Evolutionary conservation across 345 rosid genomes (phyloP).

Genomic region (Crucihimalaya himalaica): DNA sequence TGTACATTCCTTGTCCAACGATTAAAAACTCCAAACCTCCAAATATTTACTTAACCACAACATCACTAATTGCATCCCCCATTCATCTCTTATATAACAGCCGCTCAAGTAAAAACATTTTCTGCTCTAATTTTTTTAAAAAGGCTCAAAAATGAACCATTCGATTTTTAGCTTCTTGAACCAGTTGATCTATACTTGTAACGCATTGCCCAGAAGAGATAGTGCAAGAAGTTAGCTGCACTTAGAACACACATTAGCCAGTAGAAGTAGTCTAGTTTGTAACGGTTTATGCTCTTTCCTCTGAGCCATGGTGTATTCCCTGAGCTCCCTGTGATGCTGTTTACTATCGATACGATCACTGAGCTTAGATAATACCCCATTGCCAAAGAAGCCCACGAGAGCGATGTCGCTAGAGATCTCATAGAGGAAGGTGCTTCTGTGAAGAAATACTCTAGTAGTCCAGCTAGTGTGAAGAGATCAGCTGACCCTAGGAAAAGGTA

Average conservation of each 20-base stretch:
- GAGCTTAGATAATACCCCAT: constrained; percentile 77
- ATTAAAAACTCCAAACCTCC: constrained; percentile 12
- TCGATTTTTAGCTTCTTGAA: constrained; percentile 20
- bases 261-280: constrained; percentile 71
- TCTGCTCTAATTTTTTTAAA: constrained; percentile 11
- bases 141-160: not conserved
- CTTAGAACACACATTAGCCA: constrained; percentile 87
- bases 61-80: constrained; percentile 15
- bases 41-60: constrained; percentile 30
- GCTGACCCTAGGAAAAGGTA: constrained; percentile 79
- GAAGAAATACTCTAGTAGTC: constrained; percentile 75
- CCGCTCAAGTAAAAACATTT: constrained; percentile 28
- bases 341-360: constrained; percentile 64
- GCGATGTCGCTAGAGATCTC: constrained; percentile 79
- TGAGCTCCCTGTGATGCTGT: constrained; percentile 48
- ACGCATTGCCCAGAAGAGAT: constrained; percentile 79
- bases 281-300: constrained; percentile 78
- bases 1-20: constrained; percentile 39
- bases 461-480: constrained; percentile 80
- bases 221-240: constrained; percentile 71
- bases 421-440: constrained; percentile 72
- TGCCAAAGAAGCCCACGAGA: constrained; percentile 73
- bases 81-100: constrained; percentile 29
- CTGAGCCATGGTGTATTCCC: constrained; percentile 65
- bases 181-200: constrained; percentile 61